Conservation (phyloP, 108 stramenopile species). For the Schizochytrium sp. region DNA sequence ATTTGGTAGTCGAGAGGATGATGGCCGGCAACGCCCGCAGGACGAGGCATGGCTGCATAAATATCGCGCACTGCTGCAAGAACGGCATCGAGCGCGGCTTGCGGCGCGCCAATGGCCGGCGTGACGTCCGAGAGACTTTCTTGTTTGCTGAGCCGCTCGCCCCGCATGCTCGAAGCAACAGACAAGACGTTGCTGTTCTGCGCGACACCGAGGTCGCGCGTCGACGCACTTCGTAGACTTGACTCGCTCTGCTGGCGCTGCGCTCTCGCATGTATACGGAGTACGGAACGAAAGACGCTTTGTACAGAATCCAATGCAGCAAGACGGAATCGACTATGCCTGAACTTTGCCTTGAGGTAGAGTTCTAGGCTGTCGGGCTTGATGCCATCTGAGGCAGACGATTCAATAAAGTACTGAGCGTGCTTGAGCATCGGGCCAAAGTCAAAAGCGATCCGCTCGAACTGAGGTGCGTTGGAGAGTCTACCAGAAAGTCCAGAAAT, state of each 20-base stretch:
- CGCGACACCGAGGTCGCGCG: no score
- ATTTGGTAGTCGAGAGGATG: background rate
- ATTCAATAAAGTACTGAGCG: background rate
- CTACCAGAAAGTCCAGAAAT: background rate
- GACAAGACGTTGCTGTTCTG: no score
- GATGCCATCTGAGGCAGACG: background rate
- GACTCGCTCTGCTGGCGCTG: no score
- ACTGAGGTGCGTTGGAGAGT: background rate
- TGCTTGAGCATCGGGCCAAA: background rate
- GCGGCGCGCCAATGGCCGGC: background rate
- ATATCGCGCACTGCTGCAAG: background rate
- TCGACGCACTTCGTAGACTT: no score
- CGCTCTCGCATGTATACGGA: background rate
- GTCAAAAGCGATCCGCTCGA: background rate
- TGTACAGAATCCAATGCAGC: background rate
- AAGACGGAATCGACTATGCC: background rate
- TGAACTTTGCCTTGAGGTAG: background rate
- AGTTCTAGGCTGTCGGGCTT: background rate
- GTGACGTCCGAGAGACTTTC: background rate
- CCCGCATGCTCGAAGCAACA: no score
- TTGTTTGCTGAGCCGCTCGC: no score
- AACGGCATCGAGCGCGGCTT: background rate
- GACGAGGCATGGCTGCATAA: background rate
- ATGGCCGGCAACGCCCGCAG: background rate
- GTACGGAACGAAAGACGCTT: background rate